These are phyloP conservation scores for Calonectria pteridis DNA, from an alignment of 2,329 filamentous ascomycete genomes.

Conservation along the genomic window DNA sequence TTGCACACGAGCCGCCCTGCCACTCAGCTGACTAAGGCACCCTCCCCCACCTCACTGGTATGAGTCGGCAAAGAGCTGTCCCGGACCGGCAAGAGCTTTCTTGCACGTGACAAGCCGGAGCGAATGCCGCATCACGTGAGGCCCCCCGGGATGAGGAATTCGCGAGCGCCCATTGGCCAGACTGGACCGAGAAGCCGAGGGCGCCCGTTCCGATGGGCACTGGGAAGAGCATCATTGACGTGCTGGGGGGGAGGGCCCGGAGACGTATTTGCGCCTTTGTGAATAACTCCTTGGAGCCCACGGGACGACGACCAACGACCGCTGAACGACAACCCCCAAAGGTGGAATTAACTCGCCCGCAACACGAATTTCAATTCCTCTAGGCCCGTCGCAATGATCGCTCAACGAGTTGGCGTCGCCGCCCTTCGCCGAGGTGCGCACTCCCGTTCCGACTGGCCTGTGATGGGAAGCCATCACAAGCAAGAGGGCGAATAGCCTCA, in stretches of 20 bases:
- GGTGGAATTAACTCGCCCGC: slow-evolving; percentile 22
- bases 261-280: not conserved
- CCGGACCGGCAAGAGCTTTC: not conserved
- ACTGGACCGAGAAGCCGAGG: slow-evolving; percentile 60
- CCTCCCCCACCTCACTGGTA: not conserved
- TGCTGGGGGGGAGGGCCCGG: not conserved
- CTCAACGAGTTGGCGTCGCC: slow-evolving; percentile 69
- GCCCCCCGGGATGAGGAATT: slow-evolving; percentile 53
- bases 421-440: slow-evolving; percentile 70
- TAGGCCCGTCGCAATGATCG: slow-evolving; percentile 60
- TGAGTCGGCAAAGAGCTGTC: slow-evolving; percentile 28
- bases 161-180: slow-evolving; percentile 52
- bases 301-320: slow-evolving; percentile 35
- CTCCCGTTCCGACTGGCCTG: slow-evolving; percentile 2
- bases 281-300: slow-evolving; percentile 15
- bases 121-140: slow-evolving; percentile 43
- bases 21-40: slow-evolving; percentile 30
- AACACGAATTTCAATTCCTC: slow-evolving; percentile 21
- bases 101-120: slow-evolving; percentile 16
- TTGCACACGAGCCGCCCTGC: slow-evolving; percentile 20
- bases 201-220: slow-evolving; percentile 40
- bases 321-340: slow-evolving; percentile 33
- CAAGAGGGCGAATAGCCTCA: slow-evolving; percentile 33
- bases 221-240: slow-evolving; percentile 17
- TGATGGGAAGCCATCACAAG: not conserved